phyloP scores from a whole-genome alignment of 768 basidiomycete species.

The Mycena vitilis region DNA sequence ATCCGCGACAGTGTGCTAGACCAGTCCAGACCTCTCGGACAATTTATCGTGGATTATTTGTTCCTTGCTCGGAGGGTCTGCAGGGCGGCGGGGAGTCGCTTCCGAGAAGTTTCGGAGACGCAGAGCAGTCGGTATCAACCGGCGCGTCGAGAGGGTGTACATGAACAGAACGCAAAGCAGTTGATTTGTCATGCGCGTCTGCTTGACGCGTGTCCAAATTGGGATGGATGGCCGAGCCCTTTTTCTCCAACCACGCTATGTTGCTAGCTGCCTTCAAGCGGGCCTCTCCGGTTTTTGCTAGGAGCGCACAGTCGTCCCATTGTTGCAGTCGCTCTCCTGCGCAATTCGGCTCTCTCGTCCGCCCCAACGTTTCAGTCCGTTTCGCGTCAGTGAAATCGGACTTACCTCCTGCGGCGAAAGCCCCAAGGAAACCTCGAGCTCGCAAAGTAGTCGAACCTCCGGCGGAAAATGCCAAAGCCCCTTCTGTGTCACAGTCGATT shows the following conservation, averaged over 20 bases:
- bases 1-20: background rate
- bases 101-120: conserved; percentile 46
- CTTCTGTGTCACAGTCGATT: conserved; percentile 15
- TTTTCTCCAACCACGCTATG: conserved; percentile 1
- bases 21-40: conserved; percentile 52
- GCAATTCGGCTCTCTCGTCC: conserved; percentile 18
- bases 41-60: conserved; percentile 78
- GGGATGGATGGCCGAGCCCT: conserved; percentile 1
- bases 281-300: conserved; percentile 11
- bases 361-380: conserved; percentile 22
- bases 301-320: conserved; percentile 17
- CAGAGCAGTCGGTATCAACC: conserved; percentile 43
- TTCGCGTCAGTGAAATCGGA: conserved; percentile 36
- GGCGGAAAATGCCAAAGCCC: background rate
- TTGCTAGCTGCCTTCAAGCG: conserved; percentile 25
- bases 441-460: conserved; percentile 5
- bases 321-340: conserved; percentile 20
- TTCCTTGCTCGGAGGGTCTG: conserved; percentile 70
- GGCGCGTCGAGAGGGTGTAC: conserved; percentile 51
- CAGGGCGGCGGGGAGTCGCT: conserved; percentile 25
- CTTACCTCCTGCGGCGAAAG: conserved; percentile 17
- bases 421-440: conserved; percentile 1
- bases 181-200: conserved; percentile 8
- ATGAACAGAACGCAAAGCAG: conserved; percentile 32
- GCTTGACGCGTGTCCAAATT: conserved; percentile 9